Evolutionary conservation across 2,329 filamentous ascomycete species (phyloP), one percentile per base, ranked within the genome.

Genomic region (Graphiopsis chlorocephala): DNA sequence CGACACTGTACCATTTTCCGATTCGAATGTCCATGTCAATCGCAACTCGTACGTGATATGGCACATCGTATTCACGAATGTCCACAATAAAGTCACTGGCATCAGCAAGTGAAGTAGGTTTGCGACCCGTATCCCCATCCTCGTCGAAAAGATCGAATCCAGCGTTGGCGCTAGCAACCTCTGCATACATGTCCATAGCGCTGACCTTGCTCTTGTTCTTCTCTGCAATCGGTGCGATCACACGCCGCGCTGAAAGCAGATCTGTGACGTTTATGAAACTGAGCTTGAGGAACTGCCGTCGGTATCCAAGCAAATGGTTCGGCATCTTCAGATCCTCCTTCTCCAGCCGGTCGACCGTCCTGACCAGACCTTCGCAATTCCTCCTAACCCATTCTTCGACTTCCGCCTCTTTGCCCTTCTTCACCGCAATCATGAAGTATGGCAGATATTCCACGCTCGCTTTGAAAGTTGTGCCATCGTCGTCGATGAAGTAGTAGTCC

Each of bases 61-160:
- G 96, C 73, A 99, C 96, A 80, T 99, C 95, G 79, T 96, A 99
- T 83, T 99, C 95, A 84, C 95, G 89, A 77, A 99, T 96, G 85
- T 99, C 96, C 81, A 97, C 86, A 84, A 99, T 93, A 78, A 90
- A 97, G 84, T 98, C 94, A 84, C 93, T 97, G 65, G 94, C 93
- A 78, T 98, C 93, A 71, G 89, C 84, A 81, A 92, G 89, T 47
- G 68, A 70, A 82, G 89, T 93, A 81, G 84, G 83, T 85, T 89
- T 88, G 88, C 85, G 86, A 78, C 95, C 90, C 77, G 93, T 86
- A 79, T 90, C 86, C 28, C 69, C 62, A 85, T 91, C 86, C 85
- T 94, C 91, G 77, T 98, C 94, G 87, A 97, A 98, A 75, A 98
- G 89, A 81, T 99, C 95, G 75, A 97, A 94, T 68, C 90, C 90